Evolutionary conservation across 805 yeast genomes (phyloP), one percentile per base, ranked within the genome.

Genomic region (Pichia gijzeniarum): DNA sequence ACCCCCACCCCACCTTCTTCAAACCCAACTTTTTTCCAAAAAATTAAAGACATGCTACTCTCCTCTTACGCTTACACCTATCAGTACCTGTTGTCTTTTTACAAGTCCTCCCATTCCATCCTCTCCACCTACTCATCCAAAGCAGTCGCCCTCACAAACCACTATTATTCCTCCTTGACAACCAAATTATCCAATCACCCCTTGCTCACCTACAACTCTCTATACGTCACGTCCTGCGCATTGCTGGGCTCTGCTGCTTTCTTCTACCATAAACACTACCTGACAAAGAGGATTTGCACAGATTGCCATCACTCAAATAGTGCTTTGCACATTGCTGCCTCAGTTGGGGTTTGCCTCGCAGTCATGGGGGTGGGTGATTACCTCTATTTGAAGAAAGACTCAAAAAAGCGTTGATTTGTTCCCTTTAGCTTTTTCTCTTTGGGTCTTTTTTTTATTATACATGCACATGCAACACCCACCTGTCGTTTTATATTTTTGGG

Each of bases 351-450:
- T 2, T 27, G 41, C 16, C 37, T 45, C 5, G 43, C 43, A 12
- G 20, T 48, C 19, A 40, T 50, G 37, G 51, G 51, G 16, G 44
- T 45, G 19, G 53, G 53, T 31, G 47, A 50, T 31, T 50, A 41
- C 28, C 35, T 47, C 9, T 50, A 50, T 16, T 40, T 50, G 20
- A 50, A 43, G 19, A 40, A 45, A 19, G 10, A 25, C 10, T 39
- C 40, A 39, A 42, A 38, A 39, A 43, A 32, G 38, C 35, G 19
- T 35, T 17, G 21, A 12, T 30, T 28, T n/a, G 16, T 25, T 22
- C 5, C n/a, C n/a, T 14, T 22, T 22, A 12, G 5, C 17, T n/a
- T 13, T 20, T 35, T 35, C 38, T 35, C 13, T 35, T 12, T 16
- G 22, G 14, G 5, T 12, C 7, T n/a, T n/a, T n/a, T n/a, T n/a